phyloP scores from a whole-genome alignment of 176 grass and related monocot species.

The Zea luxurians region DNA sequence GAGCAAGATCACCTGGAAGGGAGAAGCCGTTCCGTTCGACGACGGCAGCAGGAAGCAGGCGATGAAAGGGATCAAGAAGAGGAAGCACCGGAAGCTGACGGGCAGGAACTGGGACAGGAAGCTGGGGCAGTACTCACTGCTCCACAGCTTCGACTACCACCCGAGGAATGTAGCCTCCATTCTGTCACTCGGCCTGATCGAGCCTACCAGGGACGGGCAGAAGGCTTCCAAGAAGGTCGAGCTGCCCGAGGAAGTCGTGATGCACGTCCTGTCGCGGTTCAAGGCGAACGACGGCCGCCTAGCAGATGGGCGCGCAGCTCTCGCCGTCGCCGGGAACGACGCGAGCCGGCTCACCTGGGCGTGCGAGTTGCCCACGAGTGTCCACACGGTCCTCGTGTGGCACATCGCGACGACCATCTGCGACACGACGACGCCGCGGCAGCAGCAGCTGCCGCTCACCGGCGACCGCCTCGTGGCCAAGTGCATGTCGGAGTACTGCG shows the following conservation, averaged over 20 bases:
- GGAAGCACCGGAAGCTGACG: constrained; percentile 3
- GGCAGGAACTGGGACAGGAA: constrained; percentile 10
- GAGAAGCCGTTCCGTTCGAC: neutral
- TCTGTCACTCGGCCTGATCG: constrained; percentile 4
- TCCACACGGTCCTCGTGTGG: constrained; percentile 23
- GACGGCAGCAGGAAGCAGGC: constrained; percentile 7
- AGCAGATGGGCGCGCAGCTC: constrained; percentile 1
- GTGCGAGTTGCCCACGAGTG: constrained; percentile 4
- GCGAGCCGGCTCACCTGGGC: neutral
- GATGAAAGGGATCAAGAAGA: constrained; percentile 7
- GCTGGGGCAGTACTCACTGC: constrained; percentile 26
- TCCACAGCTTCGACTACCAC: constrained; percentile 15
- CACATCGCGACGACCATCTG: constrained; percentile 24
- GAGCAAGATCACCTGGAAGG: constrained; percentile 7
- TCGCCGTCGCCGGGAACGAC: neutral
- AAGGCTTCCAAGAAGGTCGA: neutral
- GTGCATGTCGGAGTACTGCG: constrained; percentile 24
- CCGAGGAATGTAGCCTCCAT: neutral
- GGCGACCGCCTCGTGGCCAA: neutral
- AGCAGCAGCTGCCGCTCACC: neutral
- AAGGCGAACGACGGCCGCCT: constrained; percentile 14
- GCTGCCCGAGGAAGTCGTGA: neutral
- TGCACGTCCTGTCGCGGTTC: constrained; percentile 6
- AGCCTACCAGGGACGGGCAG: constrained; percentile 26
- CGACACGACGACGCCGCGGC: neutral